Percentiles rank a stretch among this genome's conserved stretches.
Evolutionary conservation across 2,329 filamentous ascomycete genomes (phyloP).

Genomic region (Botryotinia narcissicola): DNA sequence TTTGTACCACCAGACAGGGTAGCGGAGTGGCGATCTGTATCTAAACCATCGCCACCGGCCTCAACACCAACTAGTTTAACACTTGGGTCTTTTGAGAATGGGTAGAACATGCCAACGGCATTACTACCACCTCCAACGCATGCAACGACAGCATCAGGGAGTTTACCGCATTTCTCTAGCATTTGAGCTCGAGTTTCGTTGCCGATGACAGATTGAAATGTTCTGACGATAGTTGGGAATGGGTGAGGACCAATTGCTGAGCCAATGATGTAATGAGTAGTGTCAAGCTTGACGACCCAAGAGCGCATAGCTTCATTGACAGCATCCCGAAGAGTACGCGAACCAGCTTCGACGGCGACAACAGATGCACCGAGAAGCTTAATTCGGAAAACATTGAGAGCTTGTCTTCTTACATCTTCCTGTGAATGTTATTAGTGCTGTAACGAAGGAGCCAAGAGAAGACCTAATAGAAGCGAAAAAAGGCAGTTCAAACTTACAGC

Average conservation of each 20-base stretch:
- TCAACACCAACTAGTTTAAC: constrained; percentile 93
- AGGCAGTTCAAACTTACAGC: constrained; percentile 46
- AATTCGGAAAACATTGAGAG: constrained; percentile 97
- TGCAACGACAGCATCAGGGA: constrained; percentile 93
- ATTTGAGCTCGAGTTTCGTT: constrained; percentile 93
- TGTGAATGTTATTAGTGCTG: constrained; percentile 22
- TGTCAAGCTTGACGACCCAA: constrained; percentile 90
- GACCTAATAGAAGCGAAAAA: background rate
- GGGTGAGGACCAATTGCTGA: constrained; percentile 97
- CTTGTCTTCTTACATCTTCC: constrained; percentile 93
- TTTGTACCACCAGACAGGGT: constrained; percentile 84
- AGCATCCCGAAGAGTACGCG: constrained; percentile 76
- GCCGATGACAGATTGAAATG: constrained; percentile 96
- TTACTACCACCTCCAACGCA: constrained; percentile 96
- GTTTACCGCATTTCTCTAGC: constrained; percentile 76
- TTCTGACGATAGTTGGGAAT: constrained; percentile 95
- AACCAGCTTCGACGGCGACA: constrained; percentile 87
- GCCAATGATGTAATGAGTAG: constrained; percentile 97
- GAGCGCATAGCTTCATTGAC: constrained; percentile 94
- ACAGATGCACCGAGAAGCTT: constrained; percentile 92
- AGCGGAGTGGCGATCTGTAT: constrained; percentile 81
- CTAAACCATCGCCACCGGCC: constrained; percentile 88
- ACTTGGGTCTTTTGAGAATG: constrained; percentile 78
- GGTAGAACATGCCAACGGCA: constrained; percentile 97
- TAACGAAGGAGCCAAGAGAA: constrained; percentile 10